A percentile compares a stretch with the other conserved stretches of the same genome.
Conservation (phyloP, 202 grass and related monocot species). For the Setaria italica region DNA sequence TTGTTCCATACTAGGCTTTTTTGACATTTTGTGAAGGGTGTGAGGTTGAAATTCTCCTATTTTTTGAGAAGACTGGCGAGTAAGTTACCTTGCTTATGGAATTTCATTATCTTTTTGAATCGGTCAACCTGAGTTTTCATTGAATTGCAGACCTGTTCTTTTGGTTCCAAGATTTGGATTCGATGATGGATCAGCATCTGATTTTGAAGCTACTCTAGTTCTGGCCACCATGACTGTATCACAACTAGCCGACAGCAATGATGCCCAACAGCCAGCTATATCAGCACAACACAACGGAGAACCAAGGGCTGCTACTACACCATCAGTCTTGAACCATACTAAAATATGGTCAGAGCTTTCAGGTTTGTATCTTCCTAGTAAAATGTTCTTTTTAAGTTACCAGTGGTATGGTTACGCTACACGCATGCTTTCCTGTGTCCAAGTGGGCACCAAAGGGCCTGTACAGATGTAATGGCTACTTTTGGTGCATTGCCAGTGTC, state of each 20-base stretch:
- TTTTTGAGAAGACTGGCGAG: constrained; percentile 92
- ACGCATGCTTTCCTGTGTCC: constrained; percentile 13
- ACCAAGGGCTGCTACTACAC: constrained; percentile 59
- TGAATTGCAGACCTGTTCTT: constrained; percentile 68
- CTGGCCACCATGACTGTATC: constrained; percentile 91
- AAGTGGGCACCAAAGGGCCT: constrained; percentile 31
- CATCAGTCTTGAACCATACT: constrained; percentile 69
- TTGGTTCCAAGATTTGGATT: constrained; percentile 80
- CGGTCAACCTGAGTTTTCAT: constrained; percentile 12
- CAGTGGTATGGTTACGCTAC: constrained; percentile 29
- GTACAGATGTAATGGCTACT: constrained; percentile 18
- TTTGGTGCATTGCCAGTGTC: constrained; percentile 24
- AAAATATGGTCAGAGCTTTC: constrained; percentile 97
- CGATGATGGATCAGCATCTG: constrained; percentile 72
- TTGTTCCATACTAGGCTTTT: constrained; percentile 64
- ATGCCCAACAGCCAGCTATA: constrained; percentile 53
- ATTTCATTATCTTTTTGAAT: constrained; percentile 30
- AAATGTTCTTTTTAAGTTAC: constrained; percentile 24
- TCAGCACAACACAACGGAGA: constrained; percentile 51
- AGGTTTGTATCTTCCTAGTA: constrained; percentile 58
- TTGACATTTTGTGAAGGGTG: constrained; percentile 92
- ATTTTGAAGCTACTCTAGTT: constrained; percentile 85
- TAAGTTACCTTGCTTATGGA: constrained; percentile 54
- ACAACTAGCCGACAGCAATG: constrained; percentile 62
- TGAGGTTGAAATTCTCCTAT: constrained; percentile 83